Base-by-base conservation (phyloP, 495 filamentous ascomycete species). In the Aspergillus conjunctus region DNA sequence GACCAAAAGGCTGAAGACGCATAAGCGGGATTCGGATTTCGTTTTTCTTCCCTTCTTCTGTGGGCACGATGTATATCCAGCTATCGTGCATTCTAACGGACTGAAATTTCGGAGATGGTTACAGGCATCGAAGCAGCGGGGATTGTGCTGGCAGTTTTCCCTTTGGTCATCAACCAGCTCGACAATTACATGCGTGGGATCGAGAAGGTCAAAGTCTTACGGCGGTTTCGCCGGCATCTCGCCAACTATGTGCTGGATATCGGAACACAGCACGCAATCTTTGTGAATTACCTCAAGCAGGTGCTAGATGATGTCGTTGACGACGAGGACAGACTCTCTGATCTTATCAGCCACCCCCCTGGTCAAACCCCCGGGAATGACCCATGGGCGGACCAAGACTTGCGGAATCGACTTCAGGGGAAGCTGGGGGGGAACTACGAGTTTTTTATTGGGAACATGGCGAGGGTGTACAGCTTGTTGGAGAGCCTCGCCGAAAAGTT, bases 111-210 rank as follows among this genome's bases (percentile, higher is more conserved):
- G 15, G 39, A 51, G 1, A 66, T 61, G 58, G 68, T 63, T 22
- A 65, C 64, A 9, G 69, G 69, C 1, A 63, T 75, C 12, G 73
- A 72, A 33, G 54, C 59, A 4, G 61, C 63, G 0, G 70, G 72
- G 0, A 18, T 75, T 5, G 59, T 62, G 4, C 66, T 72, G 4
- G 69, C 69, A 0, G 22, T 68, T 17, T 39, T 74, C 18, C 71
- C 73, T 3, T 39, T 73, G 2, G 26, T 73, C 30, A 46, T 75
- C 14, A 60, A 62, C 21, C 71, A 71, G 7, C 7, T 76, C 3
- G 67, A 72, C 17, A 37, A 22, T 22, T 75, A 71, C 39, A 62
- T 59, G 2, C 63, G 58, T 2, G 71, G 71, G 1, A 53, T 75
- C 1, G 66, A 70, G 20, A 67, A 64, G 9, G 49, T 68, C 34